Evolutionary conservation across 2,329 filamentous ascomycete genomes (phyloP).

Genomic region (Fusarium veterinarium): DNA sequence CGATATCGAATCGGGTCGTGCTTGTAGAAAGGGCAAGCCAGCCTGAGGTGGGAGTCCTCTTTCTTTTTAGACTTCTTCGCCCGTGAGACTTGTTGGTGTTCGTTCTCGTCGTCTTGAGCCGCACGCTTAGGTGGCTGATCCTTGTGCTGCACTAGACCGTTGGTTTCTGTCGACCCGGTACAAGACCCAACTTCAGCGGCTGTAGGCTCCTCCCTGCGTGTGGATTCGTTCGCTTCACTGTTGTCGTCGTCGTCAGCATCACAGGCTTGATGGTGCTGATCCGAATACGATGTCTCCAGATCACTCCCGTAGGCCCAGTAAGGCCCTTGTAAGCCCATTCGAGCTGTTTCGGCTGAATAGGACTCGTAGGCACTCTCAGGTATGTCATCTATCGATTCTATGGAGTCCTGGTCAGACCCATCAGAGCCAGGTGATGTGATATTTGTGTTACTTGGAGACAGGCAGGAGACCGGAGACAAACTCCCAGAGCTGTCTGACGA

Average conservation of each 20-base stretch:
- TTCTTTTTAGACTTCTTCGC: background rate
- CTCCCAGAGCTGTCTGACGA: background rate
- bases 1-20: background rate
- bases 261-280: too few species aligned
- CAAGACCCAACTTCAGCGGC: too few species aligned
- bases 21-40: slow-evolving; percentile 5
- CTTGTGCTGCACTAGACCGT: background rate
- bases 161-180: fast-evolving
- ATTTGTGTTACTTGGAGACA: background rate
- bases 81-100: background rate
- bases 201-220: too few species aligned
- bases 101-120: background rate
- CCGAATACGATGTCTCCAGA: background rate
- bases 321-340: background rate
- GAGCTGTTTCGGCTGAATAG: fast-evolving
- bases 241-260: background rate
- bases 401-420: background rate
- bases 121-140: background rate
- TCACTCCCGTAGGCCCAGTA: background rate
- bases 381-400: background rate
- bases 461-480: background rate
- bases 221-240: background rate
- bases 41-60: background rate
- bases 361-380: background rate
- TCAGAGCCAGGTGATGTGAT: background rate